Conservation (phyloP, 768 basidiomycete genomes). For the Auricularia sp. region DNA sequence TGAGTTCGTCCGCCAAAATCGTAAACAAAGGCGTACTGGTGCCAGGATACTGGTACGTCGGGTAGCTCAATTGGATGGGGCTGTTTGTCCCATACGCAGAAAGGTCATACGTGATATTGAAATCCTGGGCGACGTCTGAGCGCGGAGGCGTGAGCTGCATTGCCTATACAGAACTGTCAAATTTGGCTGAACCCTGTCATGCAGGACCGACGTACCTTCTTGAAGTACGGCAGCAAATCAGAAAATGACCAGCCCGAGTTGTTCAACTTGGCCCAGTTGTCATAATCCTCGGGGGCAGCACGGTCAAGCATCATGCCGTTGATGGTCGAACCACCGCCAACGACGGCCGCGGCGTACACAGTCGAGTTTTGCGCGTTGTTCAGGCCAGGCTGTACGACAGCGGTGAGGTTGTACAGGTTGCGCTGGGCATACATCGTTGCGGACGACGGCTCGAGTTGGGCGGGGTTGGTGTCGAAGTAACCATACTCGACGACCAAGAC, state of each 20-base stretch:
- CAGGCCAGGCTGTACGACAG: neutral
- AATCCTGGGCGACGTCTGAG: neutral
- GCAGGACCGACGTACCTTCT: conserved; percentile 8
- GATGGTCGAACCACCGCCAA: neutral
- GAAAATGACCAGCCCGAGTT: conserved; percentile 20
- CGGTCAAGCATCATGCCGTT: conserved; percentile 2
- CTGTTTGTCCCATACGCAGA: neutral
- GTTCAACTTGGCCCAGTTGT: conserved; percentile 18
- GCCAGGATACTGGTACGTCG: neutral
- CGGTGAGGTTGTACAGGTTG: neutral
- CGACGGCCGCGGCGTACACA: neutral
- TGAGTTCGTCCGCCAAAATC: too few relatives aligned
- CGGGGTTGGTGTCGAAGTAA: neutral
- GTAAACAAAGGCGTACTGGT: neutral
- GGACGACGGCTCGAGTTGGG: neutral
- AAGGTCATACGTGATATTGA: neutral
- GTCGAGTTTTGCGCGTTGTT: neutral
- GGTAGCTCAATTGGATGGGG: neutral
- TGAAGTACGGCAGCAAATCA: conserved; percentile 19
- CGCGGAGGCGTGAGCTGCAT: neutral
- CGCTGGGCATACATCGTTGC: neutral
- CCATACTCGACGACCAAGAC: conserved; percentile 1
- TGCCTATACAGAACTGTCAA: neutral
- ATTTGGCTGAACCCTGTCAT: neutral
- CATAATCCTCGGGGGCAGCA: neutral